phyloP scores from a whole-genome alignment of 2,329 filamentous ascomycete genomes.

The Coniella lustricola region DNA sequence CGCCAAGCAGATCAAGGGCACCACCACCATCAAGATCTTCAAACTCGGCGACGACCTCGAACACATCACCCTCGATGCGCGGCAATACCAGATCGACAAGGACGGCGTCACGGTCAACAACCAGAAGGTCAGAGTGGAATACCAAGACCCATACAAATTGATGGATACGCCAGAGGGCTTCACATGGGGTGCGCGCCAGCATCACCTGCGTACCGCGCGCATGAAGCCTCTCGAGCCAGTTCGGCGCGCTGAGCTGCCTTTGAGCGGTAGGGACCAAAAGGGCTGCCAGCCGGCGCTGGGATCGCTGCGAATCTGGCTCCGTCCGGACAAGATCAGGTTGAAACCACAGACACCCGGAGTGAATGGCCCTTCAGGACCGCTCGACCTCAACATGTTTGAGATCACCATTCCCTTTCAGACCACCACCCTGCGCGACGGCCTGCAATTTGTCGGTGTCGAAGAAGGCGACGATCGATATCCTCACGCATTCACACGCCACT shows the following conservation, averaged over 20 bases:
- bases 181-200: slow-evolving; percentile 63
- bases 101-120: slow-evolving; percentile 46
- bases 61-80: slow-evolving; percentile 53
- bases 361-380: slow-evolving; percentile 6
- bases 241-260: slow-evolving; percentile 46
- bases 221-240: slow-evolving; percentile 48
- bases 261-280: slow-evolving; percentile 46
- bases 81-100: slow-evolving; percentile 53
- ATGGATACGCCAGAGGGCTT: slow-evolving; percentile 54
- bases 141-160: slow-evolving; percentile 60
- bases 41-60: slow-evolving; percentile 48
- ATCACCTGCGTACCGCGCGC: slow-evolving; percentile 65
- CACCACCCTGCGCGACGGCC: slow-evolving; percentile 69
- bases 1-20: slow-evolving; percentile 66
- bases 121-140: slow-evolving; percentile 37
- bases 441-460: slow-evolving; percentile 86
- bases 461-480: slow-evolving; percentile 77
- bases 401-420: slow-evolving; percentile 70
- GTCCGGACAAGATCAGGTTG: slow-evolving; percentile 25
- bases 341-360: slow-evolving; percentile 19
- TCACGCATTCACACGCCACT: slow-evolving; percentile 84
- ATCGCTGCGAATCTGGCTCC: slow-evolving; percentile 37
- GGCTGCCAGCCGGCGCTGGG: slow-evolving; percentile 51
- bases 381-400: slow-evolving; percentile 20
- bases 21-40: slow-evolving; percentile 73